These are phyloP conservation scores for Geosmithia flava DNA, from an alignment of 2,329 filamentous ascomycete genomes.

Conservation along the genomic window DNA sequence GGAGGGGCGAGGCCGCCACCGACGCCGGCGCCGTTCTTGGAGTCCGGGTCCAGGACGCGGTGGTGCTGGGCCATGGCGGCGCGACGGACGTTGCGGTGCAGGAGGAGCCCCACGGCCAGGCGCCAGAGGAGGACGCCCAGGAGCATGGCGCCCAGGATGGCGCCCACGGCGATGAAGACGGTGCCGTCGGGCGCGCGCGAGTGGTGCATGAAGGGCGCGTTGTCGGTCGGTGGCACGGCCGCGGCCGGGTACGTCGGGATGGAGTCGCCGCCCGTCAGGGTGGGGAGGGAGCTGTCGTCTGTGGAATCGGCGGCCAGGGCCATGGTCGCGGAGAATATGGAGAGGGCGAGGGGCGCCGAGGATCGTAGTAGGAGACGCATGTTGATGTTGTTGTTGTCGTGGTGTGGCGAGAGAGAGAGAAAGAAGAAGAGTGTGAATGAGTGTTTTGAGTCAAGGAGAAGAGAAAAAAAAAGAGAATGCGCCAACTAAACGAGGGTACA, in stretches of 20 bases:
- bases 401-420: too few species aligned
- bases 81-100: constrained; percentile 82
- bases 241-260: constrained; percentile 55
- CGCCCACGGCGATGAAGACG: constrained; percentile 90
- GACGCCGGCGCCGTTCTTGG: constrained; percentile 43
- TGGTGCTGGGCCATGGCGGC: constrained; percentile 63
- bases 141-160: constrained; percentile 72
- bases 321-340: neutral
- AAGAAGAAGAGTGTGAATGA: too few species aligned
- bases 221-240: constrained; percentile 67
- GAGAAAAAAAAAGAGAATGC: too few species aligned
- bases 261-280: constrained; percentile 23
- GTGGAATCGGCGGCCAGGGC: neutral
- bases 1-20: constrained; percentile 42
- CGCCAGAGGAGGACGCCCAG: constrained; percentile 81
- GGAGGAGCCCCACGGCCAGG: constrained; percentile 72
- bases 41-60: constrained; percentile 22
- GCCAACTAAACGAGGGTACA: too few species aligned
- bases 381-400: too few species aligned
- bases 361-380: too few species aligned
- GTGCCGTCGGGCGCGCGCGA: constrained; percentile 82
- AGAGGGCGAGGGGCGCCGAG: neutral
- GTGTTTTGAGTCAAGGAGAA: too few species aligned
- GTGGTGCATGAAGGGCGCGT: constrained; percentile 85
- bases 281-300: constrained; percentile 13